Conservation (phyloP, 805 yeast species). For the Sugiyamaella lignohabitans region DNA sequence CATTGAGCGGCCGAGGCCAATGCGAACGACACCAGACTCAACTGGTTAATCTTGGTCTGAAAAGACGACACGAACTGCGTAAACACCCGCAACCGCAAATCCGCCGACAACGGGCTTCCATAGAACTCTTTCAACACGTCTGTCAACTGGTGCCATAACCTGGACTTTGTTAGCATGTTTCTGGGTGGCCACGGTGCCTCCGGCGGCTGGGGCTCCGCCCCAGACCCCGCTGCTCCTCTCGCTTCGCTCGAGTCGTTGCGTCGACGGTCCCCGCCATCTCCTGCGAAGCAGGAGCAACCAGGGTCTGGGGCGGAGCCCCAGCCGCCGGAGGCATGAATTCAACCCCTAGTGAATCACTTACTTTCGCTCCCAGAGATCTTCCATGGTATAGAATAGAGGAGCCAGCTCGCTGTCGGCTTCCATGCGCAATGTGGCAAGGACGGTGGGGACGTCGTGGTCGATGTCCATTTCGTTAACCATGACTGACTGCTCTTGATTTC, state of each 20-base stretch:
- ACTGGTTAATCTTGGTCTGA: conserved; percentile 65
- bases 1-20: conserved; percentile 45
- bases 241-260: no score
- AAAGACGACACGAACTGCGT: conserved; percentile 63
- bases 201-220: no score
- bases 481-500: no score
- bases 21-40: conserved; percentile 71
- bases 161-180: conserved; percentile 6
- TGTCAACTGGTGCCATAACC: conserved; percentile 90
- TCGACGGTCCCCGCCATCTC: no score
- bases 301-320: no score
- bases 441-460: conserved; percentile 38
- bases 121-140: conserved; percentile 57
- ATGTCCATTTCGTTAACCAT: conserved; percentile 18
- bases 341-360: conserved; percentile 11
- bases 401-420: conserved; percentile 61
- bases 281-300: no score
- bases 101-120: conserved; percentile 43
- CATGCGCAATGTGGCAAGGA: conserved; percentile 55
- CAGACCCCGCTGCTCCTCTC: no score
- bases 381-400: conserved; percentile 59
- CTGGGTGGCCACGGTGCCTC: no score
- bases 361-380: conserved; percentile 80
- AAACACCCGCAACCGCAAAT: conserved; percentile 60
- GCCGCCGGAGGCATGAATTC: background rate